Conservation (phyloP, 2,329 filamentous ascomycete genomes). For the Aspergillus sp. region DNA sequence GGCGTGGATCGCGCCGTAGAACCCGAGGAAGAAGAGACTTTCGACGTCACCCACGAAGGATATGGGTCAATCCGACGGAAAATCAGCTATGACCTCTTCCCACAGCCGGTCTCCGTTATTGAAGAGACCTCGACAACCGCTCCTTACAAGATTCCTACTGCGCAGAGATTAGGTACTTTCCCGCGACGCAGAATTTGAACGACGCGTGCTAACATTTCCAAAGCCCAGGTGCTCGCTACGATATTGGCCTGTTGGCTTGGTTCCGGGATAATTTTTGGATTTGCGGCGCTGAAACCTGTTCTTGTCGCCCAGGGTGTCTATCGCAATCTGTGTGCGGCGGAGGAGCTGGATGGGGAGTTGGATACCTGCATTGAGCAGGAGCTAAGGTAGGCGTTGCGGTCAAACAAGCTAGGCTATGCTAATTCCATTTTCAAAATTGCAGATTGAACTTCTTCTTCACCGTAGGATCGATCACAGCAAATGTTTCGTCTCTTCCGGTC, state of each 20-base stretch:
- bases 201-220: conserved; percentile 14
- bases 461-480: conserved; percentile 81
- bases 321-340: conserved; percentile 59
- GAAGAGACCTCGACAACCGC: conserved; percentile 47
- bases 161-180: conserved; percentile 33
- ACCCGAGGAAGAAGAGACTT: conserved; percentile 19
- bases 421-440: not conserved
- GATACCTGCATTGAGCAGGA: conserved; percentile 61
- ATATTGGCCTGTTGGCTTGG: conserved; percentile 74
- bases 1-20: conserved; percentile 47
- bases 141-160: conserved; percentile 50
- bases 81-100: conserved; percentile 46
- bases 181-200: not conserved
- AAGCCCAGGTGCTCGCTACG: conserved; percentile 62
- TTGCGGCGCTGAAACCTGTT: conserved; percentile 79
- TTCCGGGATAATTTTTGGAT: conserved; percentile 79
- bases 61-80: conserved; percentile 23
- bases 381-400: conserved; percentile 41
- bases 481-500: conserved; percentile 79
- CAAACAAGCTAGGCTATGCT: not conserved
- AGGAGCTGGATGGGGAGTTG: conserved; percentile 47
- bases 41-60: conserved; percentile 6
- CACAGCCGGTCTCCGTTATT: conserved; percentile 33
- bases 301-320: conserved; percentile 73
- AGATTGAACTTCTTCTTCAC: conserved; percentile 88